A percentile compares a stretch with the other conserved stretches of the same genome.
Evolutionary conservation across 2,329 filamentous ascomycete species (phyloP).

Genomic region (Thyridium curvatum): DNA sequence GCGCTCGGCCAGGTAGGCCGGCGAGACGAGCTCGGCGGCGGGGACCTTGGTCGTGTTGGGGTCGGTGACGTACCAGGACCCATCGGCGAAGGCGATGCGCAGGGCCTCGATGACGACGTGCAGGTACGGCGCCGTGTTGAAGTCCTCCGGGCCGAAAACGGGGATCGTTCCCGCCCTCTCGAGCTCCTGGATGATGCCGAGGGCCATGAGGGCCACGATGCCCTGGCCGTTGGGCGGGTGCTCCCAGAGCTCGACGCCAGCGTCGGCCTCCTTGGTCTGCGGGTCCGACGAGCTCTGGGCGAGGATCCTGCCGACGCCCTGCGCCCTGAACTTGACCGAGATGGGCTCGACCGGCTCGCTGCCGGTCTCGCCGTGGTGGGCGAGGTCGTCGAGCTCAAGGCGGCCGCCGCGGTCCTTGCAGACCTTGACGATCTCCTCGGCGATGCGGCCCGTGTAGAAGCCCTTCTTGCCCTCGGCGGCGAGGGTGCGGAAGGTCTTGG

Average conservation of each 20-base stretch:
- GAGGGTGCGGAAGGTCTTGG: conserved; percentile 72
- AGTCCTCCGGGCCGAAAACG: conserved; percentile 61
- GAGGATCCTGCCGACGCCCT: conserved; percentile 30
- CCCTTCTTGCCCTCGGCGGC: conserved; percentile 79
- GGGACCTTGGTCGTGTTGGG: conserved; percentile 68
- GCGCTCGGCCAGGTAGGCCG: conserved; percentile 68
- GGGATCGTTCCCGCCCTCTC: conserved; percentile 71
- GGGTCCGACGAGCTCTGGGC: neutral
- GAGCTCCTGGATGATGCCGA: conserved; percentile 85
- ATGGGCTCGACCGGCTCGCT: conserved; percentile 82
- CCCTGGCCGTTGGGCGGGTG: conserved; percentile 96
- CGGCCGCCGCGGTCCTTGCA: conserved; percentile 70
- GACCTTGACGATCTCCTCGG: conserved; percentile 73
- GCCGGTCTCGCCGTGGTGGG: conserved; percentile 59
- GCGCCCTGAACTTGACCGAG: conserved; percentile 69
- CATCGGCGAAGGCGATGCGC: conserved; percentile 85
- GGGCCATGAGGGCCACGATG: conserved; percentile 87
- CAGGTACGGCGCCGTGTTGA: conserved; percentile 76
- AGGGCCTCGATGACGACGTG: conserved; percentile 86
- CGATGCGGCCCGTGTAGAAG: conserved; percentile 83
- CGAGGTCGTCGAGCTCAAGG: conserved; percentile 72
- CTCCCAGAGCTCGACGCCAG: conserved; percentile 82
- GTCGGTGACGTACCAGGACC: conserved; percentile 84
- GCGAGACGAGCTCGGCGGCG: conserved; percentile 60
- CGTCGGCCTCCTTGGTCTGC: conserved; percentile 19